Conservation (phyloP, 805 yeast genomes). For the Lipomyces orientalis region DNA sequence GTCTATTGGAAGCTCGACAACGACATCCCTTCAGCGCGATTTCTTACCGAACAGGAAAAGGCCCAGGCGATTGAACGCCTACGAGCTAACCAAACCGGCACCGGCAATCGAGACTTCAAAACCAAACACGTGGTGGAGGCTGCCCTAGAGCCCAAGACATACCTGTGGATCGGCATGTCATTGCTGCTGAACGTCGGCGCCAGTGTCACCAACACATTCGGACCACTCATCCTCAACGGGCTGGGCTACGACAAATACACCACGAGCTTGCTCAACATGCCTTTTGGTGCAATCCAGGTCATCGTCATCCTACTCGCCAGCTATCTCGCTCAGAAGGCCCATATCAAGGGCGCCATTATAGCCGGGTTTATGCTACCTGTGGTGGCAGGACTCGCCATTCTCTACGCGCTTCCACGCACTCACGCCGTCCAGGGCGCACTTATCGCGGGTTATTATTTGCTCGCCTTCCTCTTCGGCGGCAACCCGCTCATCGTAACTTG, state of each 20-base stretch:
- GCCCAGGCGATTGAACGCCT: constrained; percentile 38
- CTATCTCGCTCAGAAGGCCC: neutral
- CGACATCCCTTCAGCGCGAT: constrained; percentile 25
- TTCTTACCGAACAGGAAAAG: constrained; percentile 35
- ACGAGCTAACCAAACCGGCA: constrained; percentile 47
- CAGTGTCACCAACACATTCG: too few relatives aligned
- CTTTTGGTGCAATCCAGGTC: constrained; percentile 45
- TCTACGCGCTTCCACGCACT: constrained; percentile 42
- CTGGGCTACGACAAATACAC: constrained; percentile 43
- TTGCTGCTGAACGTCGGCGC: neutral
- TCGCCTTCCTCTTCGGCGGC: constrained; percentile 40
- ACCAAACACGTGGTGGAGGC: constrained; percentile 42
- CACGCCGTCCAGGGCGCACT: constrained; percentile 41
- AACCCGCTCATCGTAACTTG: constrained; percentile 14
- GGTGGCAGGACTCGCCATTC: constrained; percentile 45
- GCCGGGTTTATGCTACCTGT: constrained; percentile 42
- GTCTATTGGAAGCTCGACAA: constrained; percentile 14
- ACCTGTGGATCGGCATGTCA: constrained; percentile 9
- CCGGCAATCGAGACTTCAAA: constrained; percentile 45
- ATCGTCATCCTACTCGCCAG: constrained; percentile 36
- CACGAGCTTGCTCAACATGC: constrained; percentile 45
- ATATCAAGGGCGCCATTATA: neutral
- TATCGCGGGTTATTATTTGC: constrained; percentile 44
- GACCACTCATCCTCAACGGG: constrained; percentile 19
- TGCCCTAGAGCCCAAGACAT: constrained; percentile 36